These are phyloP conservation scores for Epichloe sibirici DNA, from an alignment of 2,329 filamentous ascomycete genomes.

Conservation along the genomic window DNA sequence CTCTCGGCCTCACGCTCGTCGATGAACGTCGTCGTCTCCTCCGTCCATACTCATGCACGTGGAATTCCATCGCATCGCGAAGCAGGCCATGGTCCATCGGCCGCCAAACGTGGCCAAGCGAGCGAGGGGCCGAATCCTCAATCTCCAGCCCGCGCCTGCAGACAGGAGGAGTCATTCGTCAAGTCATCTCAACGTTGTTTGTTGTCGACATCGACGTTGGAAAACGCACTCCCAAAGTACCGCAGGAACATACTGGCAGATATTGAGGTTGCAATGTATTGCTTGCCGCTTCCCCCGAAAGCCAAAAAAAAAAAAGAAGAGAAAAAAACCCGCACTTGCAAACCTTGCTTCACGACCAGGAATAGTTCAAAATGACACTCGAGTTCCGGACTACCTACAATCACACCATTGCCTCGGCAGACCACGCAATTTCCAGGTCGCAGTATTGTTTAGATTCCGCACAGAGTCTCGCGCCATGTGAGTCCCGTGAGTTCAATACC, in stretches of 20 bases:
- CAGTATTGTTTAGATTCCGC: neutral
- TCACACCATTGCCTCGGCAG: neutral
- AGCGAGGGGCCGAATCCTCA: neutral
- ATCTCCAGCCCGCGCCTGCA: neutral
- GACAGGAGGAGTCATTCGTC: neutral
- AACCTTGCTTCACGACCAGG: neutral
- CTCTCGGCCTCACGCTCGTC: too few species aligned
- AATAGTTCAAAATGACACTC: neutral
- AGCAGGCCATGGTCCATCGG: constrained; percentile 1
- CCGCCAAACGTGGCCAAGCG: neutral
- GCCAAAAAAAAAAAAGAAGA: neutral
- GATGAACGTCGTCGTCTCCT: neutral
- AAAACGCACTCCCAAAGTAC: too few species aligned
- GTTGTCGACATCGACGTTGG: neutral
- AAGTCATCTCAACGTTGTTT: neutral
- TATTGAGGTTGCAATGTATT: too few species aligned
- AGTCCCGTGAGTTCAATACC: neutral
- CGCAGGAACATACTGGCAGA: too few species aligned
- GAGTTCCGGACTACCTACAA: neutral
- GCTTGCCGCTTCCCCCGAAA: too few species aligned
- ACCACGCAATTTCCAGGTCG: neutral
- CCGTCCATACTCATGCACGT: neutral
- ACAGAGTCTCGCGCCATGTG: neutral
- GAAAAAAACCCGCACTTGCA: neutral
- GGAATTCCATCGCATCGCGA: neutral